Evolutionary conservation across 2,329 filamentous ascomycete species (phyloP), one percentile per base, ranked within the genome.

Genomic region (Cladophialophora carrionii): DNA sequence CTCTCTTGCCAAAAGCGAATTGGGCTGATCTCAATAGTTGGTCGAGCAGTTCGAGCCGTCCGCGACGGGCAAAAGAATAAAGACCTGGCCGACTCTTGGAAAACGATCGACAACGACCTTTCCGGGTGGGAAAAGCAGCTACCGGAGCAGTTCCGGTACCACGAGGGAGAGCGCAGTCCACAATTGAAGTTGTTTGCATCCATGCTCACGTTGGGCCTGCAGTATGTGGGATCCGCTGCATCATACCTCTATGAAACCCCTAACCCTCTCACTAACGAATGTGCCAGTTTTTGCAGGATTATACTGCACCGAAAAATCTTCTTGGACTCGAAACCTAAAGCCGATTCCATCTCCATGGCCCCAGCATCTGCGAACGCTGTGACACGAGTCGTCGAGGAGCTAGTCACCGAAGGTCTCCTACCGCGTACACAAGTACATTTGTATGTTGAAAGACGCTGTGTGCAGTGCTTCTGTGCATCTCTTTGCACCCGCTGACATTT

Each of bases 331-430:
- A 64, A 56, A 34, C 31, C 46, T 7, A 60, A 64, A 22, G 37
- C 24, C 49, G 62, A 64, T 14, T 55, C 62, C 34, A 48, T 31
- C 49, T 64, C 62, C 20, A 64, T 48, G 62, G 62, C 56, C 48
- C 49, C 48, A 37, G 48, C 53, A 41, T 68, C 69, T 57, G 69
- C 69, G 14, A 68, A 65, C 60, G 48, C 37, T 10, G 68, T 69
- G 4, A 69, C 67, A 1, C 67, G 65, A 17, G 48, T 71, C 43
- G 67, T 68, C 7, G 69, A 71, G 51, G 65, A 69, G 22, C 53
- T 71, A 20, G 41, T 71, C 34, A 64, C 20, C 48, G 62, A 64
- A 32, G 62, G 57, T 49, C 56, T 64, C 4, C 62, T 64, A 32
- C 56, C 62, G 49, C 55, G 62, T 22, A 34, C 56, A 64, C 62